These are phyloP conservation scores for Ganoderma meredithae DNA, from an alignment of 1,284 basidiomycete genomes.

Conservation along the genomic window DNA sequence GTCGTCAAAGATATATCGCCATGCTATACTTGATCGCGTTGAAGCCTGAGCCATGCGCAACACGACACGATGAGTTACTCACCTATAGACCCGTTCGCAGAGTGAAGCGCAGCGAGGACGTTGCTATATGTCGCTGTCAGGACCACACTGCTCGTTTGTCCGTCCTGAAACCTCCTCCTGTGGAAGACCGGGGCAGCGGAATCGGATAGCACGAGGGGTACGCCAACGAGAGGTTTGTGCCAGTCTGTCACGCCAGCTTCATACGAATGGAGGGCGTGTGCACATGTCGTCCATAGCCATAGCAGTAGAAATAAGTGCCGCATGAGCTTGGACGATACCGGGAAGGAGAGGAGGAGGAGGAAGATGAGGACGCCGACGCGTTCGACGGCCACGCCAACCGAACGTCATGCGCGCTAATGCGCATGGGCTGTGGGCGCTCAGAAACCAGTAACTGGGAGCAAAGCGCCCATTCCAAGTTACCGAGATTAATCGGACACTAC, in stretches of 20 bases:
- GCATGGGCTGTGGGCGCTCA: not conserved
- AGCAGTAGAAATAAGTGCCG: constrained; percentile 27
- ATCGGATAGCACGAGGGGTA: constrained; percentile 60
- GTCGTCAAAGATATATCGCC: constrained; percentile 80
- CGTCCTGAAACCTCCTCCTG: constrained; percentile 42
- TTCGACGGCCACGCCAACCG: not conserved
- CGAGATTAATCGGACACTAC: too few relatives aligned
- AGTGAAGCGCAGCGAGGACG: constrained; percentile 80
- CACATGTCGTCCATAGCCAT: constrained; percentile 22
- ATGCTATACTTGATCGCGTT: constrained; percentile 57
- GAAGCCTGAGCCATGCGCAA: constrained; percentile 11
- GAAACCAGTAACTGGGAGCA: too few relatives aligned
- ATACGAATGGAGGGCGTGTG: constrained; percentile 59
- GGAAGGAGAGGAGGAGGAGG: constrained; percentile 3
- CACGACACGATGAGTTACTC: constrained; percentile 39
- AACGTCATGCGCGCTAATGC: too few relatives aligned
- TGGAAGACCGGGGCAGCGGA: constrained; percentile 67
- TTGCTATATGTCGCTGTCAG: constrained; percentile 80
- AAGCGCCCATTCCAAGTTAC: too few relatives aligned
- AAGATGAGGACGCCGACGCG: not conserved
- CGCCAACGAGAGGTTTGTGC: constrained; percentile 80
- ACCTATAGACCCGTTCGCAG: constrained; percentile 79
- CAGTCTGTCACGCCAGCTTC: constrained; percentile 89
- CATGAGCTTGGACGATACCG: constrained; percentile 16
- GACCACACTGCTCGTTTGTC: constrained; percentile 57